phyloP scores from a whole-genome alignment of 2,329 filamentous ascomycete species.

The Talaromyces sp. region DNA sequence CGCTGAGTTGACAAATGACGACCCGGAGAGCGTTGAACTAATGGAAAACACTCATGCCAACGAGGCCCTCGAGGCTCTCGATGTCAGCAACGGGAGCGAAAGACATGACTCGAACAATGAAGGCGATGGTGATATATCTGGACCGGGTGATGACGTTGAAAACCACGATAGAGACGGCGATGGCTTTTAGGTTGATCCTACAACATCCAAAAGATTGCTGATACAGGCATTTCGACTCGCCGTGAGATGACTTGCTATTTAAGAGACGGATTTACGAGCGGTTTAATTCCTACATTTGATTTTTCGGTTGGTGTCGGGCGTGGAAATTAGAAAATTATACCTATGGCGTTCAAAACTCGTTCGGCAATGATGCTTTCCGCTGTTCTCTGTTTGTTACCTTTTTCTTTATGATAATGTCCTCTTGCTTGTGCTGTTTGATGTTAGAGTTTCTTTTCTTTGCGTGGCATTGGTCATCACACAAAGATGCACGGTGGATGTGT shows the following conservation, averaged over 20 bases:
- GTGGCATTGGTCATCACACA: not conserved
- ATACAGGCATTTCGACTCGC: not conserved
- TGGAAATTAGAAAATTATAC: slow-evolving; percentile 11
- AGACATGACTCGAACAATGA: slow-evolving; percentile 30
- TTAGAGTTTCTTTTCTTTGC: slow-evolving; percentile 7
- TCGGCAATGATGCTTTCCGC: not conserved
- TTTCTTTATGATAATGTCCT: not conserved
- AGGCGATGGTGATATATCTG: slow-evolving; percentile 22
- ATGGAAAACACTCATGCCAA: slow-evolving; percentile 48
- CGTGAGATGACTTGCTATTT: not conserved
- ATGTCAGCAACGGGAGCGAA: slow-evolving; percentile 38
- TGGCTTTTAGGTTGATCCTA: slow-evolving; percentile 12
- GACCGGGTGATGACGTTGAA: slow-evolving; percentile 9
- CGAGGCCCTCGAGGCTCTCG: slow-evolving; percentile 45
- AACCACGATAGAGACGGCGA: slow-evolving; percentile 13
- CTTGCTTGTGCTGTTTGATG: slow-evolving; percentile 1
- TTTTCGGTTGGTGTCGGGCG: slow-evolving; percentile 10
- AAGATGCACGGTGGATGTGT: not conserved
- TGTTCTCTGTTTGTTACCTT: not conserved
- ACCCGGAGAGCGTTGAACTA: slow-evolving; percentile 34
- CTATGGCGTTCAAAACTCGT: slow-evolving; percentile 14
- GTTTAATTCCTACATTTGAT: not conserved
- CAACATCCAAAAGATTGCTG: not conserved
- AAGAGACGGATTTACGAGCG: slow-evolving; percentile 1
- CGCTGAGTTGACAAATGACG: slow-evolving; percentile 47